Evolutionary conservation across 495 filamentous ascomycete species (phyloP).

Genomic region (Astrothelium macrocarpum): DNA sequence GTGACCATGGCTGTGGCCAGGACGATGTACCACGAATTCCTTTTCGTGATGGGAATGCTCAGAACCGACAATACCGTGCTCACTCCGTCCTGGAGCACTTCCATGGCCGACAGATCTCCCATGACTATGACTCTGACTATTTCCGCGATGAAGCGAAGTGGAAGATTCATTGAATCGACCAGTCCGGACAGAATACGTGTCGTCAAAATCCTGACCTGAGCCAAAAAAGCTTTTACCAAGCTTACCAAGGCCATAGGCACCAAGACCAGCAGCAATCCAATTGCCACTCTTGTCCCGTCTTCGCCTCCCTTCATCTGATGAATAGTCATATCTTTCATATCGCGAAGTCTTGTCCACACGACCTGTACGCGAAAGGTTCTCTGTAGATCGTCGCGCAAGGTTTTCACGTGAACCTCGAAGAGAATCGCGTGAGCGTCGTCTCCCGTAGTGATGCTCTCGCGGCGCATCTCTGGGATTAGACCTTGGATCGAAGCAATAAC

Average conservation of each 20-base stretch:
- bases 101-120: slow-evolving; percentile 32
- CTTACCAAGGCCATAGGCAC: slow-evolving; percentile 39
- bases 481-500: slow-evolving; percentile 56
- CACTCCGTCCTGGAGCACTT: slow-evolving; percentile 29
- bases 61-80: neutral
- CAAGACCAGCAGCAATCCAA: slow-evolving; percentile 43
- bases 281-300: slow-evolving; percentile 34
- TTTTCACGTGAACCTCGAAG: slow-evolving; percentile 24
- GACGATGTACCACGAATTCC: neutral
- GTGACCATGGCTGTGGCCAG: neutral
- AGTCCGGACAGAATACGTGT: slow-evolving; percentile 48
- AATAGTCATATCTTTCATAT: slow-evolving; percentile 37
- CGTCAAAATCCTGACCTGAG: slow-evolving; percentile 45
- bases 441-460: slow-evolving; percentile 49
- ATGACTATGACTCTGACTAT: slow-evolving; percentile 24
- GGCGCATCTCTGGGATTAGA: slow-evolving; percentile 53
- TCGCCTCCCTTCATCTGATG: slow-evolving; percentile 43
- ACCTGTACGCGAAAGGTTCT: neutral
- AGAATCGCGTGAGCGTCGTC: slow-evolving; percentile 15
- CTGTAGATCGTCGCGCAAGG: slow-evolving; percentile 15
- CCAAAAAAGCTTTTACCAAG: slow-evolving; percentile 45
- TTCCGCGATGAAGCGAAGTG: slow-evolving; percentile 26
- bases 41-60: neutral
- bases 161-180: slow-evolving; percentile 33
- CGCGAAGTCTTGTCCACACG: slow-evolving; percentile 49